Conservation (phyloP, 805 yeast species). For the Brettanomyces sp. region DNA sequence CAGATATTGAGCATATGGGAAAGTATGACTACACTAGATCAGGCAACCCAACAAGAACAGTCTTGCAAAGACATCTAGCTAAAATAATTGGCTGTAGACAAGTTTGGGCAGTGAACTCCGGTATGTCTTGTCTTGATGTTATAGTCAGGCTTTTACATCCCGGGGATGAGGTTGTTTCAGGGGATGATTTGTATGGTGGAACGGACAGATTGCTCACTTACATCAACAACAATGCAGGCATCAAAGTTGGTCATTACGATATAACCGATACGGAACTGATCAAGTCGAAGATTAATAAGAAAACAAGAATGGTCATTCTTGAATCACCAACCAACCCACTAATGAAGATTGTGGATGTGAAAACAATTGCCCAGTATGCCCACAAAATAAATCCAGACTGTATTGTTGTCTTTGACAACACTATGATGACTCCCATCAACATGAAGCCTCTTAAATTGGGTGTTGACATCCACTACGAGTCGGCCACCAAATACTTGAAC, state of each 20-base stretch:
- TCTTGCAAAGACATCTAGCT: constrained; percentile 68
- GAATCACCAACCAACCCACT: constrained; percentile 94
- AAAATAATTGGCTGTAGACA: constrained; percentile 70
- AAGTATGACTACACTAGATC: constrained; percentile 83
- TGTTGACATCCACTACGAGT: constrained; percentile 86
- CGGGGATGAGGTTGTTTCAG: constrained; percentile 88
- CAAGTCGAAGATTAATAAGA: constrained; percentile 40
- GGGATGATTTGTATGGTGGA: constrained; percentile 93
- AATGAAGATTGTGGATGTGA: constrained; percentile 78
- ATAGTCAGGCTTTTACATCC: constrained; percentile 67
- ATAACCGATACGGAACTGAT: constrained; percentile 65
- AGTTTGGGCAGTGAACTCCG: constrained; percentile 77
- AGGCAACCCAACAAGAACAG: constrained; percentile 88
- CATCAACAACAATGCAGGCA: constrained; percentile 51
- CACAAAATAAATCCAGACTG: constrained; percentile 60
- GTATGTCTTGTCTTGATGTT: constrained; percentile 82
- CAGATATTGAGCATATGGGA: constrained; percentile 63
- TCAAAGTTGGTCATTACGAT: constrained; percentile 68
- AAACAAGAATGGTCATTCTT: constrained; percentile 70
- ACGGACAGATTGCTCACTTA: constrained; percentile 78
- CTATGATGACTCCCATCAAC: constrained; percentile 91
- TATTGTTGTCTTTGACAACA: constrained; percentile 81
- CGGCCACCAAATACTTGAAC: constrained; percentile 85
- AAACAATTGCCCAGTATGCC: constrained; percentile 54
- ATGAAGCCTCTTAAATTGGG: constrained; percentile 81